These are phyloP conservation scores for Gypsophila paniculata DNA, from an alignment of 179 eudicot species.

Conservation along the genomic window DNA sequence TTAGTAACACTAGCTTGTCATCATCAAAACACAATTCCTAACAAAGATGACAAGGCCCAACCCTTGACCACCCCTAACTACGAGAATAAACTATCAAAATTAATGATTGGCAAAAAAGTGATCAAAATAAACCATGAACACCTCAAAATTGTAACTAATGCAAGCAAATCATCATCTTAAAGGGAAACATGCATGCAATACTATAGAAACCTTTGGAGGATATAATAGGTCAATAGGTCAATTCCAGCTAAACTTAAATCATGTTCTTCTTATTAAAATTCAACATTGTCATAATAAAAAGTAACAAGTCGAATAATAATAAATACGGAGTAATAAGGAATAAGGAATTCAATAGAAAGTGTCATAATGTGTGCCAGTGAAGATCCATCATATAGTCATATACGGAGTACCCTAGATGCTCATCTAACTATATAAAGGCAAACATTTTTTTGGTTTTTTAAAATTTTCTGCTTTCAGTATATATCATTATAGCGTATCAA, in stretches of 20 bases:
- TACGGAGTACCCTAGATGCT: slow-evolving; percentile 18
- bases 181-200: slow-evolving; percentile 21
- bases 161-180: slow-evolving; percentile 11
- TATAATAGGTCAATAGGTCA: not conserved
- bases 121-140: too few species aligned
- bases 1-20: too few species aligned
- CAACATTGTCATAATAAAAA: not conserved
- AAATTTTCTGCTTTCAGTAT: not conserved
- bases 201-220: slow-evolving; percentile 5
- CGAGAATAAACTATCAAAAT: too few species aligned
- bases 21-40: too few species aligned
- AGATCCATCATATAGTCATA: slow-evolving; percentile 27
- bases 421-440: slow-evolving; percentile 4
- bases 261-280: slow-evolving; percentile 22
- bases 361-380: slow-evolving; percentile 15
- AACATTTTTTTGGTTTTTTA: not conserved
- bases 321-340: too few species aligned
- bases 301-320: slow-evolving; percentile 2
- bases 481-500: not conserved
- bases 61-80: too few species aligned
- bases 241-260: slow-evolving; percentile 25
- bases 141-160: too few species aligned
- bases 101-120: too few species aligned
- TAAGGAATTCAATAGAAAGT: not conserved
- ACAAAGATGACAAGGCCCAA: too few species aligned